Conservation (phyloP, 78 protist genomes). For the Dictyostelium purpureum region DNA sequence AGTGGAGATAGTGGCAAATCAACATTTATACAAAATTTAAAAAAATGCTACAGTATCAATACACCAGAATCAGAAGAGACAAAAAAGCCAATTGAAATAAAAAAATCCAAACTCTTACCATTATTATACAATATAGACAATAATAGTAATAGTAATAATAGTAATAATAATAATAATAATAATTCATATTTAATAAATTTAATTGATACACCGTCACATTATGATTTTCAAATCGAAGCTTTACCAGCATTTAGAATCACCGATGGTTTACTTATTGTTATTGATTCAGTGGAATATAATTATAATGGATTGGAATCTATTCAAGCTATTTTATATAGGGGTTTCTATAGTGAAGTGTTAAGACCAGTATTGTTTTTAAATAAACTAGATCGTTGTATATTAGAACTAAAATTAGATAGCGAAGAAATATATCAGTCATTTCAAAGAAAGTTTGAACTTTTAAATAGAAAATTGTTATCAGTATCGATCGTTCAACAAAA, state of each 20-base stretch:
- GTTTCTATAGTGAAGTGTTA: slow-evolving; percentile 69
- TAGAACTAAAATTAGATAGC: slow-evolving; percentile 70
- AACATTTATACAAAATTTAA: no score
- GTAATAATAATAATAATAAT: no score
- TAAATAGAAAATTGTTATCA: slow-evolving; percentile 89
- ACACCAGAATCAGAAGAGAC: neutral
- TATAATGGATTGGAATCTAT: slow-evolving; percentile 94
- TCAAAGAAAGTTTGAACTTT: slow-evolving; percentile 77
- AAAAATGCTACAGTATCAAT: no score
- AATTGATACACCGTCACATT: slow-evolving; percentile 97
- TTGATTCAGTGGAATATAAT: slow-evolving; percentile 93
- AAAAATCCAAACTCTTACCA: neutral
- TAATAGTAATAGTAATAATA: no score
- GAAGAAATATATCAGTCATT: slow-evolving; percentile 85
- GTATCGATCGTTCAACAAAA: neutral
- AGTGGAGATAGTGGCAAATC: no score
- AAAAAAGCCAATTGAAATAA: neutral
- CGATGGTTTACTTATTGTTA: slow-evolving; percentile 95
- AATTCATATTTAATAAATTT: slow-evolving; percentile 86
- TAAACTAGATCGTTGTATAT: slow-evolving; percentile 86
- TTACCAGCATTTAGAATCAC: slow-evolving; percentile 89
- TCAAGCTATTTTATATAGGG: slow-evolving; percentile 84
- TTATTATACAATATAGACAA: no score
- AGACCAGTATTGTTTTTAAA: slow-evolving; percentile 86
- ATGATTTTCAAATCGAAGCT: slow-evolving; percentile 91